Percentiles rank a stretch among this genome's conserved stretches.
Evolutionary conservation across 129 eudicot species (phyloP).

Genomic region (Chrysanthemum makinoi): DNA sequence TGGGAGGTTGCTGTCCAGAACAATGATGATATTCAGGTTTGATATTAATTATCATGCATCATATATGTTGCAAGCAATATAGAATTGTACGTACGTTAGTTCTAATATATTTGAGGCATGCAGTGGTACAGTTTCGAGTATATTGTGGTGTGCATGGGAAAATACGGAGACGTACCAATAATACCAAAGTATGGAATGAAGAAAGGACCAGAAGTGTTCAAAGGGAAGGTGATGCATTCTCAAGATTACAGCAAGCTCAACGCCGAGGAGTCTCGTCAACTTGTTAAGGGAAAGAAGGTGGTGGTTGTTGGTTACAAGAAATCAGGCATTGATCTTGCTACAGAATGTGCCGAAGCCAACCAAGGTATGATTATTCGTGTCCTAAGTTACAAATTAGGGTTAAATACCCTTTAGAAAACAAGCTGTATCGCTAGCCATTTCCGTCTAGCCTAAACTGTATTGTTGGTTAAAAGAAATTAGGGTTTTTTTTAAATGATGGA

Average conservation of each 20-base stretch:
- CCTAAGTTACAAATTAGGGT: too few relatives aligned
- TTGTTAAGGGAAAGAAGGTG: constrained; percentile 76
- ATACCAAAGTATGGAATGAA: constrained; percentile 59
- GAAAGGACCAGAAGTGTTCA: constrained; percentile 80
- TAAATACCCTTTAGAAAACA: too few relatives aligned
- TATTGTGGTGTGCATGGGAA: constrained; percentile 86
- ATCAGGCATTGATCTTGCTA: constrained; percentile 92
- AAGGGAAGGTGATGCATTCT: constrained; percentile 81
- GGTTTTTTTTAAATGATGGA: too few relatives aligned
- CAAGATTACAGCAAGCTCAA: constrained; percentile 79
- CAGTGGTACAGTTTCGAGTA: constrained; percentile 91
- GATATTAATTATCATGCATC: too few relatives aligned
- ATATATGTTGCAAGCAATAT: too few relatives aligned
- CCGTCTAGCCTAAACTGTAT: too few relatives aligned
- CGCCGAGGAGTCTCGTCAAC: constrained; percentile 37
- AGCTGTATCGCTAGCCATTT: too few relatives aligned
- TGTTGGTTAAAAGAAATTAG: too few relatives aligned
- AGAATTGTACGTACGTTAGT: too few relatives aligned
- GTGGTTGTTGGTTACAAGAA: constrained; percentile 92
- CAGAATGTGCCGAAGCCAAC: constrained; percentile 91
- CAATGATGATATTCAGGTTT: constrained; percentile 8
- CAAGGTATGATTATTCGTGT: constrained; percentile 1
- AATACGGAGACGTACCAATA: constrained; percentile 80
- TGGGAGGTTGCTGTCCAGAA: constrained; percentile 93
- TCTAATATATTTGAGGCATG: neutral